Conservation (phyloP, 805 yeast species). For the Hanseniaspora opuntiae region DNA sequence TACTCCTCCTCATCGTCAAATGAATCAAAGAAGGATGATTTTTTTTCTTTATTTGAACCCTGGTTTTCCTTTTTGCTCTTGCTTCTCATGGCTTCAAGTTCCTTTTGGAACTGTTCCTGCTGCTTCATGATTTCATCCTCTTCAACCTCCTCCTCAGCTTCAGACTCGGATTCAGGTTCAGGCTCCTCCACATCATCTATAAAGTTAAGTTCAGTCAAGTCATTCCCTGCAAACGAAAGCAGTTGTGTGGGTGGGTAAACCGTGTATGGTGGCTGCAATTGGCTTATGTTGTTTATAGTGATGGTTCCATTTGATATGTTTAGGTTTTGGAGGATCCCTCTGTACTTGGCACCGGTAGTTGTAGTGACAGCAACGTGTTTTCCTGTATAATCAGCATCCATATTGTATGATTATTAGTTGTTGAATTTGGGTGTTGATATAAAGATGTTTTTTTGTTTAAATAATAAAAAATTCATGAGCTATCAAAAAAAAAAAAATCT, state of each 20-base stretch:
- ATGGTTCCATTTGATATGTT: conserved; percentile 9
- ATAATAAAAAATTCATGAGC: too few species aligned
- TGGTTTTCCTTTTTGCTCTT: not conserved
- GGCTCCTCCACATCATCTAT: conserved; percentile 34
- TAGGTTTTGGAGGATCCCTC: conserved; percentile 76
- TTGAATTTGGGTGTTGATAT: not conserved
- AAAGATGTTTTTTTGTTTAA: too few species aligned
- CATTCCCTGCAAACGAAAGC: conserved; percentile 80
- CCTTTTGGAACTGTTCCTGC: conserved; percentile 9
- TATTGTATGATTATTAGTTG: not conserved
- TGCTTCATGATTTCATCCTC: not conserved
- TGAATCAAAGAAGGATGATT: conserved; percentile 6
- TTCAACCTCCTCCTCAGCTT: conserved; percentile 1
- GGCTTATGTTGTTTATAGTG: conserved; percentile 63
- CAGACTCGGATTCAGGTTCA: conserved; percentile 6
- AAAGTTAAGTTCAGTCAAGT: conserved; percentile 78
- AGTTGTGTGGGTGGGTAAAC: conserved; percentile 30
- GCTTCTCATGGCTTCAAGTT: conserved; percentile 10
- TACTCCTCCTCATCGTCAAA: conserved; percentile 17
- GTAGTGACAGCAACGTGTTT: not conserved
- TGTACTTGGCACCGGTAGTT: conserved; percentile 43
- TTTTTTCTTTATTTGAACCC: not conserved
- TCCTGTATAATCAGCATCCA: not conserved
- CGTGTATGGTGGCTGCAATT: conserved; percentile 45
- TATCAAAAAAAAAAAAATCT: not conserved